phyloP scores from a whole-genome alignment of 805 yeast species.

The Monosporozyma siamensis region DNA sequence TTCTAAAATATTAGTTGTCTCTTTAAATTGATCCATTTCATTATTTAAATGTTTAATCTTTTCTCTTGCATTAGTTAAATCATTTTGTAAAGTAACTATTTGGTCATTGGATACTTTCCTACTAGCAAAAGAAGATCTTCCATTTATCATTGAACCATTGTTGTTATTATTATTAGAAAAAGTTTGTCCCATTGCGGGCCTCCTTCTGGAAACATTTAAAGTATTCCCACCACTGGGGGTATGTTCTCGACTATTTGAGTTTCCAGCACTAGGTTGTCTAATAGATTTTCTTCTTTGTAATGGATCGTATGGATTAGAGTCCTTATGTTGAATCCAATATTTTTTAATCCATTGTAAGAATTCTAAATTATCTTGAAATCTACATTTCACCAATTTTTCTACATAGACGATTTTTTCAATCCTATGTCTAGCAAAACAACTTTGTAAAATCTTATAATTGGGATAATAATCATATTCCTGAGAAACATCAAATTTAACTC shows the following conservation, averaged over 20 bases:
- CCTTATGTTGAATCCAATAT: conserved; percentile 70
- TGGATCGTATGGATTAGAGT: conserved; percentile 66
- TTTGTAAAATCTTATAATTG: conserved; percentile 81
- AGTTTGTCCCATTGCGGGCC: conserved; percentile 9
- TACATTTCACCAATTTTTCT: conserved; percentile 73
- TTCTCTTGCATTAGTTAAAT: conserved; percentile 37
- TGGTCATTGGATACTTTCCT: conserved; percentile 24
- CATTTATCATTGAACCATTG: not conserved
- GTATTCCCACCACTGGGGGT: conserved; percentile 3
- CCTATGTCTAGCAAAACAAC: conserved; percentile 60
- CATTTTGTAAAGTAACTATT: conserved; percentile 31
- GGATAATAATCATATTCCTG: conserved; percentile 67
- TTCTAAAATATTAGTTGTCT: conserved; percentile 57
- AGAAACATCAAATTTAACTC: conserved; percentile 62
- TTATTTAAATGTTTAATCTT: conserved; percentile 30
- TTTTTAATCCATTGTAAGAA: conserved; percentile 86
- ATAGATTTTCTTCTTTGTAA: conserved; percentile 40
- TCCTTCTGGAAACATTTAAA: conserved; percentile 19
- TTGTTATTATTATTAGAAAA: not conserved
- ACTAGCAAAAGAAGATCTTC: conserved; percentile 21
- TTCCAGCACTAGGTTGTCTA: conserved; percentile 14
- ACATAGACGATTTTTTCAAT: conserved; percentile 72
- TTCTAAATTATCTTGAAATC: conserved; percentile 89
- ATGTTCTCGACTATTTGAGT: conserved; percentile 3
- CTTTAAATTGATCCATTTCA: conserved; percentile 48